Evolutionary conservation across 2,329 filamentous ascomycete genomes (phyloP).

Genomic region (Ascochyta rabiei): DNA sequence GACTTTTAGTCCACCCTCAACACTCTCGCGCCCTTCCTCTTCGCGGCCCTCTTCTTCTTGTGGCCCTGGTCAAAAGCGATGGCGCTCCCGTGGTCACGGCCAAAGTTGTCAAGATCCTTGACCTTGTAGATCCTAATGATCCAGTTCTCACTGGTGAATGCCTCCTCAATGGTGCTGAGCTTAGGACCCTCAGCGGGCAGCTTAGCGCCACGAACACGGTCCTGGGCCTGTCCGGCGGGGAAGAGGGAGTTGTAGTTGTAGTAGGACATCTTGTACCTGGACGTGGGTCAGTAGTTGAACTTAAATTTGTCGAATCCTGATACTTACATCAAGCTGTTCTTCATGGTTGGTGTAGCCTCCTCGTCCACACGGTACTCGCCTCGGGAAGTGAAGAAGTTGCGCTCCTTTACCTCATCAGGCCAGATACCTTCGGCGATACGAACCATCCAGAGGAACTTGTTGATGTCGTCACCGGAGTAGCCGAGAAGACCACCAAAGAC

Average conservation of each 20-base stretch:
- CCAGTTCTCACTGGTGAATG: slow-evolving; percentile 99
- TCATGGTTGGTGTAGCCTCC: slow-evolving; percentile 95
- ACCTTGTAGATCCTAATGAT: slow-evolving; percentile 99
- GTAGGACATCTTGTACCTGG: slow-evolving; percentile 99
- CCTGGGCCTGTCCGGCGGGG: slow-evolving; percentile 85
- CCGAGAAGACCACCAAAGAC: slow-evolving; percentile 96
- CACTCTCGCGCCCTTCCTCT: slow-evolving; percentile 73
- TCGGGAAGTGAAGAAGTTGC: slow-evolving; percentile 90
- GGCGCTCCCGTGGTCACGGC: slow-evolving; percentile 78
- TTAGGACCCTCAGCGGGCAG: slow-evolving; percentile 85
- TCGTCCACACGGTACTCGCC: slow-evolving; percentile 95
- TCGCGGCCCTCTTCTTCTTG: slow-evolving; percentile 80
- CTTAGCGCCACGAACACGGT: slow-evolving; percentile 82
- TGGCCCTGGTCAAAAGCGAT: slow-evolving; percentile 76
- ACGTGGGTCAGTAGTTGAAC: slow-evolving; percentile 30
- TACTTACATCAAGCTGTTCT: slow-evolving; percentile 96
- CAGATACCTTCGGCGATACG: slow-evolving; percentile 98
- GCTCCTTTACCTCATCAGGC: slow-evolving; percentile 98
- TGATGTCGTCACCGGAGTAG: slow-evolving; percentile 98
- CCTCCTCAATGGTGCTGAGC: slow-evolving; percentile 90
- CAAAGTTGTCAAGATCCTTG: slow-evolving; percentile 96
- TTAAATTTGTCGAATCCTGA: neutral
- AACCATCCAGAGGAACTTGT: slow-evolving; percentile 99
- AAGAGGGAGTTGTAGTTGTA: slow-evolving; percentile 95
- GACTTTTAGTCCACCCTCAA: slow-evolving; percentile 70